phyloP scores from a whole-genome alignment of 148 eudicot species.

The Camellia lanceoleosa region DNA sequence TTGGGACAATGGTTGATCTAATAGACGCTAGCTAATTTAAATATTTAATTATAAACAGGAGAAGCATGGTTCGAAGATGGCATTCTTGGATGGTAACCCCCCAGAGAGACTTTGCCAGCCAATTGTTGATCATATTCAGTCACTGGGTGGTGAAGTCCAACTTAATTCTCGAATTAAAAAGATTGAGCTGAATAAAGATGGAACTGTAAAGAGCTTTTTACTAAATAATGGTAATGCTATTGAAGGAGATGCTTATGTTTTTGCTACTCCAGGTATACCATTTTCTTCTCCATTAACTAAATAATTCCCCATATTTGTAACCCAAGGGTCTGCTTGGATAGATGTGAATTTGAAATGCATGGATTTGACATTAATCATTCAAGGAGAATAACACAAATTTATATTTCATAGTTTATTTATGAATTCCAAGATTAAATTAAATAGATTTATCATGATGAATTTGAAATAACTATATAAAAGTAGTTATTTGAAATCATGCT shows the following conservation, averaged over 20 bases:
- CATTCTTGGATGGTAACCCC: conserved; percentile 97
- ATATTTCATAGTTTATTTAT: too few species aligned
- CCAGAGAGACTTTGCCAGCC: conserved; percentile 99
- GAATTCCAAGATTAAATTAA: too few species aligned
- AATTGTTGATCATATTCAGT: conserved; percentile 73
- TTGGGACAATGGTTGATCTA: too few species aligned
- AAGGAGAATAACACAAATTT: too few species aligned
- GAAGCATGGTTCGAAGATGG: conserved; percentile 98
- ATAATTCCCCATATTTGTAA: too few species aligned
- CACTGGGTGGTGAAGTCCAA: conserved; percentile 82
- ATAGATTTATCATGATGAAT: too few species aligned
- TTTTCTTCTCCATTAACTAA: neutral
- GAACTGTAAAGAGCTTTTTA: conserved; percentile 59
- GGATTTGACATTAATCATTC: too few species aligned
- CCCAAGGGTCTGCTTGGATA: too few species aligned
- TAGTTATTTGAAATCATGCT: too few species aligned
- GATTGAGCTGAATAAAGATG: conserved; percentile 73
- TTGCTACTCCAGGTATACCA: conserved; percentile 79
- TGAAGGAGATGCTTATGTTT: conserved; percentile 83
- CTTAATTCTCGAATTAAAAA: conserved; percentile 77
- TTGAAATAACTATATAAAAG: too few species aligned
- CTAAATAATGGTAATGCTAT: conserved; percentile 64
- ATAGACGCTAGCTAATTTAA: conserved; percentile 10
- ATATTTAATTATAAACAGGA: conserved; percentile 47
- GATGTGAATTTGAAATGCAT: too few species aligned